Base-by-base conservation (phyloP, 2,329 filamentous ascomycete species). In the Xylariaceae sp. region DNA sequence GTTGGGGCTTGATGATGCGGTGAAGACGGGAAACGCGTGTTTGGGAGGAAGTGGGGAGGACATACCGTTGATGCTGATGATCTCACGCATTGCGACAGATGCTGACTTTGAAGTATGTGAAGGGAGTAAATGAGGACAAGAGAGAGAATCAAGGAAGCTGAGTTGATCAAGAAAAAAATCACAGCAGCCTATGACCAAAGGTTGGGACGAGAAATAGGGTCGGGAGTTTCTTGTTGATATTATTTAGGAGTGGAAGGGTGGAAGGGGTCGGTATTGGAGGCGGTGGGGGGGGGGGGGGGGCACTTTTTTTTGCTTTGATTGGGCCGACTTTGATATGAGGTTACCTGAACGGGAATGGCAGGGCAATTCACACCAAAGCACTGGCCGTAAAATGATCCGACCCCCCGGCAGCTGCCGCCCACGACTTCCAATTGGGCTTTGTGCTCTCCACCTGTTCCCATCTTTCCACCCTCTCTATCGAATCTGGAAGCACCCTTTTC, bases 31-130 rank as follows among this genome's bases (percentile, higher is more conserved):
- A 56, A 61, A 66, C 66, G 63, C 66, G 68, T 63, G 60, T 54
- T 53, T 57, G 17, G 58, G 60, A 57, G 57, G 60, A 58, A 51
- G 27, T 12, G 27, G 40, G 39, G 45, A 33, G 45, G 59, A 66
- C 86, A 67, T 83, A 96, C 92, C 91, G 82, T 96, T 96, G 82
- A 97, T 87, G 77, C 86, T 92, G 74, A 97, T 95, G 72, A 97
- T 90, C 84, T 97, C 92, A 87, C 92, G 91, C 92, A 97, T 97
- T 70, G 72, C 91, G 79, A 66, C 66, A 64, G 62, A 58, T 58
- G 54, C n/a, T n/a, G n/a, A n/a, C n/a, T n/a, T n/a, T n/a, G n/a
- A n/a, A 61, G 46, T 47, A 56, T 55, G 55, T 47, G 62, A 65
- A 53, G 61, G 57, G 52, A 58, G 59, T 59, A 56, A 60, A 56